Base-by-base conservation (phyloP, 2,329 filamentous ascomycete species). In the Penicillium corylophilum region DNA sequence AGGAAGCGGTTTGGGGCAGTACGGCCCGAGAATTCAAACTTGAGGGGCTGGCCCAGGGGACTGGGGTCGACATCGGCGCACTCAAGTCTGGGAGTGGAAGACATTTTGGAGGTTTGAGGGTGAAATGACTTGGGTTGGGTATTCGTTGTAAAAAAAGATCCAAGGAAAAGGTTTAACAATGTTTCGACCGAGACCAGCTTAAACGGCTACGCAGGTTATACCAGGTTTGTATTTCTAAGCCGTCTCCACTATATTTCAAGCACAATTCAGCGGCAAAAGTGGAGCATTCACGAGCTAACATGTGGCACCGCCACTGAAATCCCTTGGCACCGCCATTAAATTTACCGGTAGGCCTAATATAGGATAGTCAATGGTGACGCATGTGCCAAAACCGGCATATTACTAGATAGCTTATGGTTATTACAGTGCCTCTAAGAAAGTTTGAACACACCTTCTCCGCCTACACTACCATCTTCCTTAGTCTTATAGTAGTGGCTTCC, bases 1-100 rank as follows among this genome's bases (percentile, higher is more conserved):
- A 87, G 68, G 62, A 87, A 84, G n/a, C 84, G 76, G 64, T 88
- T 88, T 42, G 78, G 79, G 2, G 84, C 84, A 1, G 77, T 80
- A 51, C 73, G 77, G 43, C 79, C 77, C 35, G 79, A 80, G 65
- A 82, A 81, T 18, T 71, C 67, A 56, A 80, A 81, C 13, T 71
- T 64, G 38, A 83, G 71, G 9, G 35, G 18, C 35, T 38, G 35
- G 3, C 35, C 35, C 35, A 38, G 18, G 18, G 35, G 35, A 20
- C 35, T 38, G 18, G 35, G 35, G 18, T 38, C 35, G 18, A 38
- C 35, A 38, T 38, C 35, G 18, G 16, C 35, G 18, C 35, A 38
- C 18, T 38, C 16, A 5, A 38, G 10, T 38, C 35, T 38, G 16
- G 35, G 18, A 38, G 35, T 38, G 10, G 35, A 38, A 38, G 35